Evolutionary conservation across 2,329 filamentous ascomycete genomes (phyloP).

Genomic region (Trichoderma brevicompactum): DNA sequence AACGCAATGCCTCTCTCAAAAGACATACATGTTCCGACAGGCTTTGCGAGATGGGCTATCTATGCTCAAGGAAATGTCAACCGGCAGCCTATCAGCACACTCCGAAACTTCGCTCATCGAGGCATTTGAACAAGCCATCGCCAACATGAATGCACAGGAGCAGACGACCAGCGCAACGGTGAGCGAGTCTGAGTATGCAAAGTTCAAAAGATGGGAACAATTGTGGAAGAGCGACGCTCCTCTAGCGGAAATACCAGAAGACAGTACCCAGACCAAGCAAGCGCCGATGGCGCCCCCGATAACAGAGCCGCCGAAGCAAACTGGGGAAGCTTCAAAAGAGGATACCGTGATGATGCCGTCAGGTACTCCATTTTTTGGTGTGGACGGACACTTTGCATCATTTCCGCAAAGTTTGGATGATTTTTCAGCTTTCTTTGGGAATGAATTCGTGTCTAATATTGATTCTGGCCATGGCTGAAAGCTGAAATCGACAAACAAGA

Average conservation of each 20-base stretch:
- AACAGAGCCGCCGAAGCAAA: constrained; percentile 25
- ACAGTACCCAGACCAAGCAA: constrained; percentile 30
- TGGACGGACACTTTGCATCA: constrained; percentile 45
- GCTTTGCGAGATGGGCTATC: constrained; percentile 54
- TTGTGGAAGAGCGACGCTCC: constrained; percentile 49
- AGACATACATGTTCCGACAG: constrained; percentile 48
- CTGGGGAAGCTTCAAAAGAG: constrained; percentile 32
- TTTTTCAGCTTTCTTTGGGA: constrained; percentile 42
- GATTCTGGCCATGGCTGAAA: constrained; percentile 30
- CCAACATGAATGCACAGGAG: constrained; percentile 50
- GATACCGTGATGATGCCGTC: constrained; percentile 37
- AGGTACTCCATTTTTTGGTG: constrained; percentile 43
- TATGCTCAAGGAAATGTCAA: constrained; percentile 58
- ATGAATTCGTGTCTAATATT: constrained; percentile 40
- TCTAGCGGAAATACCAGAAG: constrained; percentile 36
- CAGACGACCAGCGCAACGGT: constrained; percentile 38
- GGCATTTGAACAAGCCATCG: constrained; percentile 54
- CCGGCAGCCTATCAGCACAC: constrained; percentile 56
- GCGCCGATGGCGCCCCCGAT: constrained; percentile 14
- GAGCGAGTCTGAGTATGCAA: constrained; percentile 54
- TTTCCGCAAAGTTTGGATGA: constrained; percentile 47
- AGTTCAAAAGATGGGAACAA: constrained; percentile 58
- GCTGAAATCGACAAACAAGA: background rate
- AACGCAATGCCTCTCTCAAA: constrained; percentile 46
- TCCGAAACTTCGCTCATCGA: constrained; percentile 59